Conservation (phyloP, 1,139 yeast genomes). For the Sporopachydermia cereana region DNA sequence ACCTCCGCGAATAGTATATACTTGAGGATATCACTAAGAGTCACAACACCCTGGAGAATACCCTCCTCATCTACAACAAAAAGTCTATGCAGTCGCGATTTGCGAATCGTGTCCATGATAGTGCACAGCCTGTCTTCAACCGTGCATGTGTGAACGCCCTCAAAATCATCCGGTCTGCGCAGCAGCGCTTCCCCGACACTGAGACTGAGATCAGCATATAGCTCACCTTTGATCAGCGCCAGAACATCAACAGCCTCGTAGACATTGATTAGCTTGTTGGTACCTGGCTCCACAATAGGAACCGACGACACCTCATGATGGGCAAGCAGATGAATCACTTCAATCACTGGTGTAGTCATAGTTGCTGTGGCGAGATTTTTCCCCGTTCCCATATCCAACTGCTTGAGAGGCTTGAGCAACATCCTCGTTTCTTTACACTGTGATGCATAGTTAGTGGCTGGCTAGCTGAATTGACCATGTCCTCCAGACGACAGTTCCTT, state of each 20-base stretch:
- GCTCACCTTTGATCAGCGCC: constrained; percentile 88
- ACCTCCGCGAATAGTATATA: constrained; percentile 69
- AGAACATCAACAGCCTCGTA: constrained; percentile 95
- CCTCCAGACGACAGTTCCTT: not conserved
- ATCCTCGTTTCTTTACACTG: constrained; percentile 85
- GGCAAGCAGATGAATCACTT: constrained; percentile 76
- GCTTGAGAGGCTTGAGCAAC: constrained; percentile 63
- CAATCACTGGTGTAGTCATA: constrained; percentile 89
- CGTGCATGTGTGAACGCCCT: constrained; percentile 96
- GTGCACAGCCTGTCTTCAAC: constrained; percentile 78
- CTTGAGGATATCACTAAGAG: constrained; percentile 82
- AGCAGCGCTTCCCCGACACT: constrained; percentile 94
- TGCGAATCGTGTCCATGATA: constrained; percentile 86
- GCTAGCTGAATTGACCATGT: not conserved
- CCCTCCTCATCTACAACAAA: constrained; percentile 85
- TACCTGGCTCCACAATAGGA: constrained; percentile 75
- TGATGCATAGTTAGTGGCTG: too few species aligned
- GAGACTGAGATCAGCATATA: constrained; percentile 79
- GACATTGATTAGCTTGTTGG: constrained; percentile 67
- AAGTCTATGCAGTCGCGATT: constrained; percentile 82
- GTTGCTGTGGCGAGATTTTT: constrained; percentile 64
- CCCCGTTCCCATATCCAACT: constrained; percentile 49
- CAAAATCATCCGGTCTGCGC: constrained; percentile 92
- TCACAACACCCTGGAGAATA: constrained; percentile 67
- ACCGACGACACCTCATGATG: constrained; percentile 77